Base-by-base conservation (phyloP, 257 asterid species). In the Solanum chilense region DNA sequence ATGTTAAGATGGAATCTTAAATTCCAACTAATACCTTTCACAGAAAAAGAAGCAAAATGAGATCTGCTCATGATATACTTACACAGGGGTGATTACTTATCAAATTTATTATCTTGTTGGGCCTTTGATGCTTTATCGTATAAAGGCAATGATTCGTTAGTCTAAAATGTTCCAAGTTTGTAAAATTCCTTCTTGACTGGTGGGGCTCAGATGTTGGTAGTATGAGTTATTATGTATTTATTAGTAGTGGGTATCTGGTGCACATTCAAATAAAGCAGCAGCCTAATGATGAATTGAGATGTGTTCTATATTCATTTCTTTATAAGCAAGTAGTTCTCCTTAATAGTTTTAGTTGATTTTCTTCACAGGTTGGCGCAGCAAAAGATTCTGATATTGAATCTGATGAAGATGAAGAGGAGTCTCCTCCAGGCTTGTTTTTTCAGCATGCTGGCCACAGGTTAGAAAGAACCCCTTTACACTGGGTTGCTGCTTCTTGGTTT, bases 371-470 rank as follows among this genome's bases (percentile, higher is more conserved):
- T 89, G 97, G 95, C 87, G 93, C 89, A 87, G 88, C 91, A 91
- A 92, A 91, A 89, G 98, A 94, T 64, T 83, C 89, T 39, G 95
- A 92, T 88, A 75, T 93, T 11, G 91, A 91, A 86, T 86, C 95
- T 89, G 90, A 91, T 20, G 66, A 56, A 18, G 66, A 56, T 18
- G 66, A 56, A 82, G 91, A 86, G 90, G 71, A 92, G 88, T 95
- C 98, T 70, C 93, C 94, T 60, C 87, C 83, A 31, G 99, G 99
- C 86, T 92, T 97, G 93, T 97, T 97, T 89, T 97, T 97, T 88
- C 98, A 95, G 89, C 99, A 97, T 89, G 98, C 98, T 90, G 99
- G 99, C 82, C 99, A 97, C 96, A 96, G 99, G 99, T 95, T 75
- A 85, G 90, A 86, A 88, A 85, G 90, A 86, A 88, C 27, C 90